Percentiles rank a stretch among this genome's conserved stretches.
Conservation (phyloP, 129 eudicot species). For the Tagetes patula region DNA sequence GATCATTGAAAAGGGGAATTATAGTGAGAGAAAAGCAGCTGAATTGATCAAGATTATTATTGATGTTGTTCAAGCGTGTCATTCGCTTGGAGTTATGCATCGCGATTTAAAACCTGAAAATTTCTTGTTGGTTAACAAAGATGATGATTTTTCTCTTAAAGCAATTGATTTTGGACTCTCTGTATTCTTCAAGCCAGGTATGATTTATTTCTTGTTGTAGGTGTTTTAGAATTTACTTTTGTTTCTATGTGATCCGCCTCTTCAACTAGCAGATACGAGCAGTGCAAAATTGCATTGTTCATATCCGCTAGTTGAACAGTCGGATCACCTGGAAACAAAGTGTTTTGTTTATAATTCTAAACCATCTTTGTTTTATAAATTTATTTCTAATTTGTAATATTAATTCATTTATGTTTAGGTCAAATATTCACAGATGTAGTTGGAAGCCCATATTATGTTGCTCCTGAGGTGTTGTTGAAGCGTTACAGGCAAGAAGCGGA, state of each 20-base stretch:
- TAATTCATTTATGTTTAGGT: background rate
- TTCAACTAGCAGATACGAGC: no score
- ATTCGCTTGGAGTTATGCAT: slow-evolving; percentile 20
- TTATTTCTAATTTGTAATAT: background rate
- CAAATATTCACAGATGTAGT: slow-evolving; percentile 19
- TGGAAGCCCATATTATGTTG: slow-evolving; percentile 20
- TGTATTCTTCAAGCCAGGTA: slow-evolving; percentile 23
- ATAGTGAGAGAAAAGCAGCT: slow-evolving; percentile 12
- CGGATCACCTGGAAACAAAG: no score
- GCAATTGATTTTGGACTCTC: slow-evolving; percentile 19
- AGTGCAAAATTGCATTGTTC: no score
- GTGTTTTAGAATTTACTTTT: no score
- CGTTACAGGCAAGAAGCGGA: slow-evolving; percentile 20
- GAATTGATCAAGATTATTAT: slow-evolving; percentile 20
- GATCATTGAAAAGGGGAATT: slow-evolving; percentile 13
- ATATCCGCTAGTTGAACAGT: no score
- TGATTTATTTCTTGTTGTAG: no score
- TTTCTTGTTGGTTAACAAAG: slow-evolving; percentile 16
- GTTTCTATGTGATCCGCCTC: no score
- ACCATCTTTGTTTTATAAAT: background rate
- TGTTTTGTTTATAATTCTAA: no score
- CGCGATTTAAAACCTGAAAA: slow-evolving; percentile 19
- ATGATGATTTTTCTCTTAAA: slow-evolving; percentile 18
- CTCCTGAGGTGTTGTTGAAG: slow-evolving; percentile 25
- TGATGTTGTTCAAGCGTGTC: slow-evolving; percentile 18